These are phyloP conservation scores for Hirschfeldia incana DNA, from an alignment of 345 rosid genomes.

Conservation along the genomic window DNA sequence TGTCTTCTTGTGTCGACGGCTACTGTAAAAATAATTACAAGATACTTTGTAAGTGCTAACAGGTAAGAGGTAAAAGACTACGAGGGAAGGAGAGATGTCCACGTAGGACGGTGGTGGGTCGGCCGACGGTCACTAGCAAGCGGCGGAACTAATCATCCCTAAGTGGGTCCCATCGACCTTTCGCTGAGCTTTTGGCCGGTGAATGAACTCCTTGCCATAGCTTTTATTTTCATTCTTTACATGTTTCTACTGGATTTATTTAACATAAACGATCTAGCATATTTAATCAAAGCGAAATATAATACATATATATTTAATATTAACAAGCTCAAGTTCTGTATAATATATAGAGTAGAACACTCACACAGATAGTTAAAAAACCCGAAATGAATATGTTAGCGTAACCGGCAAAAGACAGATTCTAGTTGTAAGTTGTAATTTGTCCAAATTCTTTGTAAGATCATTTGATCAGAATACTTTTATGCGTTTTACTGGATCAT, in stretches of 20 bases:
- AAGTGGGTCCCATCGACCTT: conserved; percentile 50
- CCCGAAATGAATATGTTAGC: not conserved
- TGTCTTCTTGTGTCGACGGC: not conserved
- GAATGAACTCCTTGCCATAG: not conserved
- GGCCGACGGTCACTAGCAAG: conserved; percentile 67
- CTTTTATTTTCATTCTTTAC: not conserved
- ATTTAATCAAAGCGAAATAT: not conserved
- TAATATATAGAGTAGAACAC: not conserved
- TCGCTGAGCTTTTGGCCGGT: conserved; percentile 37
- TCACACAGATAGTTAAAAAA: not conserved
- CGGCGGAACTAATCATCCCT: conserved; percentile 72
- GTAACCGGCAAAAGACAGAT: conserved; percentile 33
- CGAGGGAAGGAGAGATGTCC: conserved; percentile 40
- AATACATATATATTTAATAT: not conserved
- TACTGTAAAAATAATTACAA: not conserved
- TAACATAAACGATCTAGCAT: not conserved
- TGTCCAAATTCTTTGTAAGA: conserved; percentile 18
- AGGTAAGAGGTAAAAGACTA: not conserved
- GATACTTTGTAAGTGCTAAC: not conserved
- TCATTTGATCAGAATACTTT: conserved; percentile 6
- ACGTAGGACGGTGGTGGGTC: conserved; percentile 90
- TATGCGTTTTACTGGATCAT: not conserved
- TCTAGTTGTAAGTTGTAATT: conserved; percentile 18
- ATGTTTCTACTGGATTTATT: not conserved
- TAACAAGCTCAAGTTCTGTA: not conserved